Conservation (phyloP, 1,284 basidiomycete genomes). For the Phellopilus nigrolimitatus region DNA sequence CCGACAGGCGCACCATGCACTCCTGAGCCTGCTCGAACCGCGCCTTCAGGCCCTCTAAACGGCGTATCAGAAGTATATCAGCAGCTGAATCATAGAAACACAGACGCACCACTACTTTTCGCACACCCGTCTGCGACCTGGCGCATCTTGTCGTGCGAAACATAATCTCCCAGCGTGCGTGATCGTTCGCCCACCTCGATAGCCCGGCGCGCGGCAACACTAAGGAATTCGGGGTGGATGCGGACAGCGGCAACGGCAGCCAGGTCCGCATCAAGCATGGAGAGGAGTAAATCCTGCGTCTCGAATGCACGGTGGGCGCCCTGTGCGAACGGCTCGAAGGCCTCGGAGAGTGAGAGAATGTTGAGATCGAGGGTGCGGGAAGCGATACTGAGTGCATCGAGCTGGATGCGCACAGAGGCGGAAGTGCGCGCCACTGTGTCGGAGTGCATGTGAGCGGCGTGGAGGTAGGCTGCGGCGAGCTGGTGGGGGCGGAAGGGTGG, state of each 20-base stretch:
- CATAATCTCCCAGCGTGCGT: slow-evolving; percentile 75
- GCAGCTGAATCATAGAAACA: neutral
- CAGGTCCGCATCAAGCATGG: slow-evolving; percentile 61
- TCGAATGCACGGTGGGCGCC: slow-evolving; percentile 56
- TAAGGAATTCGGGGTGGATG: slow-evolving; percentile 72
- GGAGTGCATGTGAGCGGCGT: slow-evolving; percentile 55
- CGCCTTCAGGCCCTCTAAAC: slow-evolving; percentile 47
- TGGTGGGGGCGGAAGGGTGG: slow-evolving; percentile 66
- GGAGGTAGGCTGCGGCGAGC: slow-evolving; percentile 58
- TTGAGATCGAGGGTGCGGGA: slow-evolving; percentile 64
- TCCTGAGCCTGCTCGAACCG: slow-evolving; percentile 52
- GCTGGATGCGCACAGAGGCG: slow-evolving; percentile 53
- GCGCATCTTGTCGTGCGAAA: slow-evolving; percentile 71
- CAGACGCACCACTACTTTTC: slow-evolving; percentile 58
- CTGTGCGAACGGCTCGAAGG: slow-evolving; percentile 57
- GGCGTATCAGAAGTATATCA: slow-evolving; percentile 24
- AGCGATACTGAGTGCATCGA: slow-evolving; percentile 63
- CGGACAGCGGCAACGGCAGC: slow-evolving; percentile 59
- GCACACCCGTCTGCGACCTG: slow-evolving; percentile 71
- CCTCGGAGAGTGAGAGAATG: slow-evolving; percentile 61
- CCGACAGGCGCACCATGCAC: slow-evolving; percentile 47
- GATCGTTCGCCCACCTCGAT: slow-evolving; percentile 63
- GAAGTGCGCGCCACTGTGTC: slow-evolving; percentile 50
- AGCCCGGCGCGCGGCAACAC: slow-evolving; percentile 53
- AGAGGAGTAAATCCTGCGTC: slow-evolving; percentile 55